Conservation (phyloP, 2,329 filamentous ascomycete species). For the Fusarium phyllophilum region DNA sequence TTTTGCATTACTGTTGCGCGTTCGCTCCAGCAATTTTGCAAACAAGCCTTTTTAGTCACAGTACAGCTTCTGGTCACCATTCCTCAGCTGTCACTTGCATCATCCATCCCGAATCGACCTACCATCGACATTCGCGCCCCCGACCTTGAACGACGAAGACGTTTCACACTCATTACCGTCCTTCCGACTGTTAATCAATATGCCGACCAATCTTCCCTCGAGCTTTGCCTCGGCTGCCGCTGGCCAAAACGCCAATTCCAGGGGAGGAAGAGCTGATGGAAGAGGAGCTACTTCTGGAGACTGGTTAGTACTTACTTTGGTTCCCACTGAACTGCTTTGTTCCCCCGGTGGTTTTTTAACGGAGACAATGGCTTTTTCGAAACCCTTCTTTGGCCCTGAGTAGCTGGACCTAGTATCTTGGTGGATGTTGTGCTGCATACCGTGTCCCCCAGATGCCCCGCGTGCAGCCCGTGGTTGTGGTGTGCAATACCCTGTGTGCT, state of each 20-base stretch:
- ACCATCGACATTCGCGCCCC: slow-evolving; percentile 34
- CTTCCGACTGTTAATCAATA: slow-evolving; percentile 46
- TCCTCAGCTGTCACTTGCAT: slow-evolving; percentile 20
- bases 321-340: slow-evolving; percentile 10
- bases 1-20: slow-evolving; percentile 26
- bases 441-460: slow-evolving; percentile 26
- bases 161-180: slow-evolving; percentile 26
- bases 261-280: slow-evolving; percentile 67
- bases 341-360: background rate
- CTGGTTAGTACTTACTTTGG: slow-evolving; percentile 67
- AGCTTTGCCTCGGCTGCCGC: slow-evolving; percentile 87
- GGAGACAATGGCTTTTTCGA: background rate
- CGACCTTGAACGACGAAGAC: slow-evolving; percentile 37
- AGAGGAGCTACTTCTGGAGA: slow-evolving; percentile 71
- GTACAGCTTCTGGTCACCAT: slow-evolving; percentile 25
- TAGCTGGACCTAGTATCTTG: slow-evolving; percentile 17
- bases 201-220: slow-evolving; percentile 82
- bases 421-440: slow-evolving; percentile 35
- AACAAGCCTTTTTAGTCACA: slow-evolving; percentile 29
- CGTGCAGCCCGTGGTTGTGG: slow-evolving; percentile 11
- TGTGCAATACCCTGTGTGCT: slow-evolving; percentile 21
- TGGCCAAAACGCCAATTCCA: slow-evolving; percentile 72
- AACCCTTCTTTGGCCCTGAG: background rate
- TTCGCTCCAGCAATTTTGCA: slow-evolving; percentile 24
- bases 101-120: slow-evolving; percentile 19